Evolutionary conservation across 192 early-diverging fungal genomes (phyloP), one percentile per base, ranked within the genome.

Genomic region (Coemansia sp.): DNA sequence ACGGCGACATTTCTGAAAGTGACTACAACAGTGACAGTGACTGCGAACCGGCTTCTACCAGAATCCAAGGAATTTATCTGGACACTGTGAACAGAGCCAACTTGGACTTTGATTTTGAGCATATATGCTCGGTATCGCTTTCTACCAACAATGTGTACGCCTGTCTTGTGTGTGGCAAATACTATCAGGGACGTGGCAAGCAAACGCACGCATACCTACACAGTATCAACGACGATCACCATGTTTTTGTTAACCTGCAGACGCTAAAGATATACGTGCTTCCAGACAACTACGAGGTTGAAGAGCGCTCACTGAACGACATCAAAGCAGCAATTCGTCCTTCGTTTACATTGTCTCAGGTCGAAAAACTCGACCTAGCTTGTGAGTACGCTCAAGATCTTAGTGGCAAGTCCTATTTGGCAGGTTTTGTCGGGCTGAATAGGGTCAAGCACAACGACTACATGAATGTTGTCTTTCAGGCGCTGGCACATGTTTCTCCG

Each of bases 91-190:
- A 93, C 58, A 81, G 95, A 10, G 76, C 84, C 55, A 83, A 84
- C 73, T 81, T 98, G 25, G 96, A 98, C 78, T 98, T 98, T 84
- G 96, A 98, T 66, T 98, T 98, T 75, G 96, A 98, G 67, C 93
- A 96, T 53, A 85, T 96, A 18, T 98, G 96, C 74, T 94, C 91
- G 3, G 93, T 98, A 1, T 96, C 93, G 23, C 82, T 98, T 40
- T 89, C 89, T 27, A 91, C 93, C 58, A 67, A 89, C 67, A 98
- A 98, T 51, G 91, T 98, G 0, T 98, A 98, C 64, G 90, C 93
- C 0, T 98, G 96, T 70, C 84, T 98, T 8, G 89, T 94, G 6
- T 98, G 96, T 60, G 96, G 94, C 50, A 96, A 92, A 67, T 98
- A 94, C 66, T 95, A 83, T 62, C 93, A 95, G 83, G 92, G 96